phyloP scores from a whole-genome alignment of 2,329 filamentous ascomycete genomes.

The Gyromitra esculenta region DNA sequence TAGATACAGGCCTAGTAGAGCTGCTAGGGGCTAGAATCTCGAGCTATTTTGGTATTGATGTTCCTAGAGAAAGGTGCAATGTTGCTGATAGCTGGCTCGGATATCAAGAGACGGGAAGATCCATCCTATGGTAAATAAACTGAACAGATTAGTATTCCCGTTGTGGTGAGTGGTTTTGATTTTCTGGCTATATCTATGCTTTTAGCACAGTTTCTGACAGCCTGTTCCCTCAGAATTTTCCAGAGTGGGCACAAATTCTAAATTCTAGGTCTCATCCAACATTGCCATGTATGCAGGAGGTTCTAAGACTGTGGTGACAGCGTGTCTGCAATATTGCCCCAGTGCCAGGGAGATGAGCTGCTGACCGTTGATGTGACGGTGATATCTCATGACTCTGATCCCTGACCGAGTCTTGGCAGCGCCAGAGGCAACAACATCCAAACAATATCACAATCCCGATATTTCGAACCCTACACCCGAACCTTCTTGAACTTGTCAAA shows the following conservation, averaged over 20 bases:
- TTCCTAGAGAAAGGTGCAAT: neutral
- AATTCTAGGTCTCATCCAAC: neutral
- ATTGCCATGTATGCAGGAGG: neutral
- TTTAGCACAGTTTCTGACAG: neutral
- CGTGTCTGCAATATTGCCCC: neutral
- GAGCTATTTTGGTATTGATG: neutral
- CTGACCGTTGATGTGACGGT: slow-evolving; percentile 3
- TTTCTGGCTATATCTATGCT: neutral
- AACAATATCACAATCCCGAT: neutral
- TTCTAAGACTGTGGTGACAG: neutral
- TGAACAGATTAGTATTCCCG: neutral
- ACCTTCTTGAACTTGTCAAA: neutral
- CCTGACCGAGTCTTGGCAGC: slow-evolving; percentile 29
- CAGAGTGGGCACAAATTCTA: neutral
- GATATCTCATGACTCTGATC: slow-evolving; percentile 40
- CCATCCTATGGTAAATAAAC: neutral
- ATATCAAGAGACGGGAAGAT: neutral
- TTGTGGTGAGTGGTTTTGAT: neutral
- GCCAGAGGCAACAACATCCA: neutral
- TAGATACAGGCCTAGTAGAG: neutral
- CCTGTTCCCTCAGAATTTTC: neutral
- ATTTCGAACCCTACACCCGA: neutral
- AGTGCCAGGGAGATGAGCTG: neutral
- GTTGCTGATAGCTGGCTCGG: neutral
- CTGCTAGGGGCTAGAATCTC: neutral